phyloP scores from a whole-genome alignment of 306 rosid species.

The Vigna mungo region DNA sequence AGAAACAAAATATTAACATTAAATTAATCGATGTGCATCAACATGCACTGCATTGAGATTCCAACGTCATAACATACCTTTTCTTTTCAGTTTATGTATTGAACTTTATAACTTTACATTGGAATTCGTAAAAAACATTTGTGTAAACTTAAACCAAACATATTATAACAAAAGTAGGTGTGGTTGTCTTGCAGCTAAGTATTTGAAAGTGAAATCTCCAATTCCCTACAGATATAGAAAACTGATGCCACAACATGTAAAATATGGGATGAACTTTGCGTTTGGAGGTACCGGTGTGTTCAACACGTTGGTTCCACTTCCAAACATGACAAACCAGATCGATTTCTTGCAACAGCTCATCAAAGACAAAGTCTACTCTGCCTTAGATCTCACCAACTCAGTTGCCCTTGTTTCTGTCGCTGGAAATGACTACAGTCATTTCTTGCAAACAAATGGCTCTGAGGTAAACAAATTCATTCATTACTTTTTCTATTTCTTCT shows the following conservation, averaged over 20 bases:
- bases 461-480: constrained; percentile 45
- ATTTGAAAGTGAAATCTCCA: constrained; percentile 78
- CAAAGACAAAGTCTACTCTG: constrained; percentile 43
- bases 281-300: constrained; percentile 90
- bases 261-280: constrained; percentile 87
- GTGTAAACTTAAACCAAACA: no score
- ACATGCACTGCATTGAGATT: no score
- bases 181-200: constrained; percentile 60
- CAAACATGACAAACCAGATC: constrained; percentile 91
- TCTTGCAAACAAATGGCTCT: constrained; percentile 52
- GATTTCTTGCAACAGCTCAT: constrained; percentile 55
- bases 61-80: no score
- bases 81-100: no score
- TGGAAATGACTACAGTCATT: constrained; percentile 78
- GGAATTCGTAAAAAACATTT: no score
- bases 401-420: constrained; percentile 74
- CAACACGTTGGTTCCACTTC: constrained; percentile 55
- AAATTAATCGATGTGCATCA: no score
- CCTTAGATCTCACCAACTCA: constrained; percentile 56
- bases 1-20: no score
- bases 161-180: neutral
- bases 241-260: constrained; percentile 46
- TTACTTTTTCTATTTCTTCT: no score
- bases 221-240: constrained; percentile 69
- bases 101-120: no score